These are phyloP conservation scores for Sugiyamaella lignohabitans DNA, from an alignment of 805 yeast genomes.

Conservation along the genomic window DNA sequence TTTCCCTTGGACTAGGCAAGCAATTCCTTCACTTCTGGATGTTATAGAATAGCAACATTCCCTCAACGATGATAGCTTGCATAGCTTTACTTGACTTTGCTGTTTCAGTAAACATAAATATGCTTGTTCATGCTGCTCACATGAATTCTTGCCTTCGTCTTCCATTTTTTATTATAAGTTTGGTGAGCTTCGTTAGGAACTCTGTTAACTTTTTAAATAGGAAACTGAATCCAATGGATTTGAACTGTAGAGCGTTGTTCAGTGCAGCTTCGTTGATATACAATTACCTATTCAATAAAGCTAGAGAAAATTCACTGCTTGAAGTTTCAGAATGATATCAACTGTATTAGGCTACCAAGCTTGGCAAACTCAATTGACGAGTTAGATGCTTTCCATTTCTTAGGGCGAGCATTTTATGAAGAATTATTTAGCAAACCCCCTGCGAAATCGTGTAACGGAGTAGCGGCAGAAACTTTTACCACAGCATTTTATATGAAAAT, in stretches of 20 bases:
- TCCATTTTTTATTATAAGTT: not conserved
- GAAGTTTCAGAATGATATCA: not conserved
- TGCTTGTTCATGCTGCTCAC: not conserved
- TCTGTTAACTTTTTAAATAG: not conserved
- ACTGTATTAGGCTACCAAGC: not conserved
- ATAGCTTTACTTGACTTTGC: not conserved
- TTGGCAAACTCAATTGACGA: not conserved
- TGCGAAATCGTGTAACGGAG: not conserved
- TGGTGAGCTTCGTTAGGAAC: not conserved
- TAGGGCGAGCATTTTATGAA: not conserved
- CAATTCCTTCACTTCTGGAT: not conserved
- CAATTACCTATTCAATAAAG: not conserved
- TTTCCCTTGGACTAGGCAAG: not conserved
- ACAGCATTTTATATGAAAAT: not conserved
- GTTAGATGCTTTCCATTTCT: not conserved
- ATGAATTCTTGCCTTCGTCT: not conserved
- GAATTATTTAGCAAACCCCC: not conserved
- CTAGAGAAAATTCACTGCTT: not conserved
- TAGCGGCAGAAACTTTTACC: not conserved
- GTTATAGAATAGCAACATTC: not conserved
- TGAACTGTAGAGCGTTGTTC: not conserved
- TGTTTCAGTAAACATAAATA: not conserved
- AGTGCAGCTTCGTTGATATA: not conserved
- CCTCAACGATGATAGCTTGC: not conserved
- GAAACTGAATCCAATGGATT: not conserved